Percentiles rank a stretch among this genome's conserved stretches.
phyloP scores from a whole-genome alignment of 768 basidiomycete genomes.

The Boletus subcaerulescens region DNA sequence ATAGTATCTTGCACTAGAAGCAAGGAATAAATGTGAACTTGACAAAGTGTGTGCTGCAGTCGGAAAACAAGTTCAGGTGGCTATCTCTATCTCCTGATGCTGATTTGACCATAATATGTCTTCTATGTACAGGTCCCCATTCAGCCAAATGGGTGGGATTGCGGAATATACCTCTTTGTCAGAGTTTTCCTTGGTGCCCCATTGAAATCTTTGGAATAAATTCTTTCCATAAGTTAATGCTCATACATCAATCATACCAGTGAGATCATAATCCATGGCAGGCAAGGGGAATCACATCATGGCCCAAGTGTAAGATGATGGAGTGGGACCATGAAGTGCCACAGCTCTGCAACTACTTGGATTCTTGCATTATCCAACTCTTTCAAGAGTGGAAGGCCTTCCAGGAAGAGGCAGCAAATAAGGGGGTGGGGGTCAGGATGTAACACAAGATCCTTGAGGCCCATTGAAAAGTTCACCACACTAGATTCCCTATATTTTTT shows the following conservation, averaged over 20 bases:
- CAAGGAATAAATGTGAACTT: conserved; percentile 60
- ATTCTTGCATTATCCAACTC: conserved; percentile 40
- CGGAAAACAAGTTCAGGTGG: conserved; percentile 53
- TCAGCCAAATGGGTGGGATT: conserved; percentile 90
- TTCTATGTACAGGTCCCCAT: conserved; percentile 62
- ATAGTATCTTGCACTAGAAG: conserved; percentile 73
- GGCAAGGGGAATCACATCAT: conserved; percentile 32
- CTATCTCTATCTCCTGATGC: conserved; percentile 9
- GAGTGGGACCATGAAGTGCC: conserved; percentile 54
- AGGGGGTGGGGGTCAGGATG: conserved; percentile 1
- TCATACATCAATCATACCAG: background rate
- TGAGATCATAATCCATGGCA: conserved; percentile 11
- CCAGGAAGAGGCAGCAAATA: conserved; percentile 34
- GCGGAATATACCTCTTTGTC: conserved; percentile 88
- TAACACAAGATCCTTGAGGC: too few species aligned
- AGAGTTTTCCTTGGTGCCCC: conserved; percentile 72
- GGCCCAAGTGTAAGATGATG: conserved; percentile 39
- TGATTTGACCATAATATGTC: background rate
- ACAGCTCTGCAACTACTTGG: conserved; percentile 45
- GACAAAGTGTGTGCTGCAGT: conserved; percentile 36
- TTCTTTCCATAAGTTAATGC: conserved; percentile 33
- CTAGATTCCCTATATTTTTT: too few species aligned
- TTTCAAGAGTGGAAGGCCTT: conserved; percentile 53
- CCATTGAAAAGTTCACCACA: too few species aligned
- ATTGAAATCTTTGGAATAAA: too few species aligned